Conservation (phyloP, 164 flowering plant genomes). For the Magnolia changhungtana region DNA sequence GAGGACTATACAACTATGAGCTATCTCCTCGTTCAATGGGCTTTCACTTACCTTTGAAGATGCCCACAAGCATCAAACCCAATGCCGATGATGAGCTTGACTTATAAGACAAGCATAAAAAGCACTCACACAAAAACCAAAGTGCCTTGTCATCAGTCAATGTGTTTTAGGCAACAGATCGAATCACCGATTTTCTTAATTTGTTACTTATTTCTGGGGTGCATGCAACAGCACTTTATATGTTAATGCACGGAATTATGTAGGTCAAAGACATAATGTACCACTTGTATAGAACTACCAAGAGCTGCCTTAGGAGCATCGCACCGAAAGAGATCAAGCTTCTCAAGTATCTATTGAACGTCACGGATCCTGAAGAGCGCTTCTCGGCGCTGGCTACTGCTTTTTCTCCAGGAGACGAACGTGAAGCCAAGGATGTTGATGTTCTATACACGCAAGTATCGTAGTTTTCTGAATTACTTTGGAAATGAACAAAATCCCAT, state of each 20-base stretch:
- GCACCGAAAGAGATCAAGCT: slow-evolving; percentile 90
- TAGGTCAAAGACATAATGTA: slow-evolving; percentile 98
- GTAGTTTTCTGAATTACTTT: not conserved
- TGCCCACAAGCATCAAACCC: too few relatives aligned
- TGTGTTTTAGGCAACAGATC: too few relatives aligned
- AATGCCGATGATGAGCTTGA: too few relatives aligned
- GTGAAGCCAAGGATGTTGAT: slow-evolving; percentile 54
- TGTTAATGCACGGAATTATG: slow-evolving; percentile 7
- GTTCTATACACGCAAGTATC: slow-evolving; percentile 68
- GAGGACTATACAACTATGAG: too few relatives aligned
- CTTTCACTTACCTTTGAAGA: too few relatives aligned
- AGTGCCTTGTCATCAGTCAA: too few relatives aligned
- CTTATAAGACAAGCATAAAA: too few relatives aligned
- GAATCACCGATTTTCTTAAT: too few relatives aligned
- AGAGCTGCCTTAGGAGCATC: slow-evolving; percentile 81
- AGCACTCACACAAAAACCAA: too few relatives aligned
- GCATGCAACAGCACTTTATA: not conserved
- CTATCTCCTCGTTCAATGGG: too few relatives aligned
- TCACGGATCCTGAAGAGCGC: slow-evolving; percentile 93
- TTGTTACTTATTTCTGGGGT: too few relatives aligned
- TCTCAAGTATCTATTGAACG: slow-evolving; percentile 80
- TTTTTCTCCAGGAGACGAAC: slow-evolving; percentile 80
- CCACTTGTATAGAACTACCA: slow-evolving; percentile 75
- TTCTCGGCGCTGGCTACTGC: slow-evolving; percentile 90
- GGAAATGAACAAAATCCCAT: not conserved